Percentiles rank a stretch among this genome's conserved stretches.
Evolutionary conservation across 805 yeast genomes (phyloP).

Genomic region (Cyberlindnera mississippiensis): DNA sequence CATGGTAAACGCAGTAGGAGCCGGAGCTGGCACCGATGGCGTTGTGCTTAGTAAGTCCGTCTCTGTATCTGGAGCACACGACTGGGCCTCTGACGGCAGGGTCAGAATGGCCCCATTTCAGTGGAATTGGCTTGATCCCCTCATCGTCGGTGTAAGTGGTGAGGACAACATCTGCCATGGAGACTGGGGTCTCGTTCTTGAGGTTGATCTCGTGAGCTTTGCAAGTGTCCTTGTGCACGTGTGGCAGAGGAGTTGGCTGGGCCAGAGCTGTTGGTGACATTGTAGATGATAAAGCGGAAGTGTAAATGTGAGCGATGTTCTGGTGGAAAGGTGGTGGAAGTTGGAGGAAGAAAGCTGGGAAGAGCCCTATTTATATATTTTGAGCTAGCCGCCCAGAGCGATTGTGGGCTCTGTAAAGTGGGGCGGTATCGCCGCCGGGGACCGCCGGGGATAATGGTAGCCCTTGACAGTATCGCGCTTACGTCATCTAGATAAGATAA

Average conservation of each 20-base stretch:
- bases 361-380: neutral
- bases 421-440: neutral
- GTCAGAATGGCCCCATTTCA: conserved; percentile 51
- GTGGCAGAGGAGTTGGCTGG: conserved; percentile 6
- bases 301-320: neutral
- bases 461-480: neutral
- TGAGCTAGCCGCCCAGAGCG: neutral
- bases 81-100: conserved; percentile 52
- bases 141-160: conserved; percentile 53
- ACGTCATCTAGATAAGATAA: neutral
- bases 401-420: neutral
- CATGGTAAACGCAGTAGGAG: conserved; percentile 61
- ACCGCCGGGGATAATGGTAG: neutral
- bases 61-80: conserved; percentile 47
- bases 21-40: conserved; percentile 66
- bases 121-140: conserved; percentile 43
- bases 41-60: conserved; percentile 51
- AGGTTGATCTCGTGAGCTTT: conserved; percentile 18
- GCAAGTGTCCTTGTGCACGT: conserved; percentile 8
- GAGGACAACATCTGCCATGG: conserved; percentile 34
- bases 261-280: conserved; percentile 30
- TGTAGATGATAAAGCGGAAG: neutral
- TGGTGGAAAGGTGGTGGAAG: neutral
- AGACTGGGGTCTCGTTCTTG: conserved; percentile 19
- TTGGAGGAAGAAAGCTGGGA: neutral